Base-by-base conservation (phyloP, 73 alveolate genomes). In the Paramecium sexaurelia region DNA sequence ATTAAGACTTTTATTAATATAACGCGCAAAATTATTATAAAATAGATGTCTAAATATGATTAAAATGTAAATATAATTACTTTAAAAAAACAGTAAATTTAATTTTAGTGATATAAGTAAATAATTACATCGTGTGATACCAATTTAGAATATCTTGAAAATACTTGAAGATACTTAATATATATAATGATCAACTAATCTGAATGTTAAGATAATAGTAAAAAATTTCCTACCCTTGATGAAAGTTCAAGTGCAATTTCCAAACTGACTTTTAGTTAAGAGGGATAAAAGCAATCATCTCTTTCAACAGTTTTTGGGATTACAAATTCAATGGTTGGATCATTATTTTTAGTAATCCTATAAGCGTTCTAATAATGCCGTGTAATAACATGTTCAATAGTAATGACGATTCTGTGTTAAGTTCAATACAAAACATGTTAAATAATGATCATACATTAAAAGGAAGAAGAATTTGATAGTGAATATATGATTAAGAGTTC, bases 261-360 rank as follows among this genome's bases (percentile, higher is more conserved):
- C 5, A 39, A 78, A 43, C 39, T 78, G 1, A 41, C 90, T 24
- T 78, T 78, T 24, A 24, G 27, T 24, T 11, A 78, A 6, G 90
- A 78, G 7, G 73, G 90, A 40, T 2, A 43, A 19, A 78, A 78
- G 55, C 73, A 78, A 29, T 22, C 75, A 10, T 29, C 43, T 78
- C 55, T 78, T 7, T 26, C 68, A 39, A 88, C 94, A 9, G 43
- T 88, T 11, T 37, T 69, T 37, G 94, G 91, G 20, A 68, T 88
- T 37, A 88, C 94, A 1, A 88, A 88, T 24, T 69, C 94, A 20
- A 88, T 88, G 94, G 94, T 88, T 55, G 94, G 94, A 8, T 88
- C 94, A 9, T 61, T 88, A n/a, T 68, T 78, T 43, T 69, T 88
- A 33, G 84, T 88, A n/a, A 61, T 88, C 5, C 94, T 91, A 3